Base-by-base conservation (phyloP, 202 grass and related monocot species). In the Saccharum hybrid region DNA sequence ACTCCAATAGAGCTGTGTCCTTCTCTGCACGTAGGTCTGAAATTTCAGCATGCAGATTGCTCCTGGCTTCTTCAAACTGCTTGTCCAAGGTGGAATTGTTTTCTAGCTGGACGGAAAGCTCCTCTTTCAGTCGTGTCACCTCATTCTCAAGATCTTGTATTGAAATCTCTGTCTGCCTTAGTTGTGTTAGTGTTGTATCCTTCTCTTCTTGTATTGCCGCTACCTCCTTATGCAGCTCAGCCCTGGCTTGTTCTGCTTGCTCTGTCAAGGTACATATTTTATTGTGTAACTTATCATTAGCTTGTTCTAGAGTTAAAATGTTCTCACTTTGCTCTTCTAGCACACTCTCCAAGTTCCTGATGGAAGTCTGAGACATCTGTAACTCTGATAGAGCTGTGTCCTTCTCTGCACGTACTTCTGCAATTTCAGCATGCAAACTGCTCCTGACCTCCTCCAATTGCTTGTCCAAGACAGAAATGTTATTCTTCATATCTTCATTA, bases 381-480 rank as follows among this genome's bases (percentile, higher is more conserved):
- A 89, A 86, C 67, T 97, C 82, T 48, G 59, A 66, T 52, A 75
- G 49, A 66, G 72, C 33, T 88, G 64, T 41, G 15, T 83, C 81
- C 34, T 93, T 92, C 68, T 92, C 84, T 54, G 61, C 66, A 72
- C 52, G 56, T 80, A 91, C 49, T 82, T 74, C 43, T 46, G 39
- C 72, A 87, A 91, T 88, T 71, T 89, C 85, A 63, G 76, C 84
- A 70, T 70, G 80, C 62, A 89, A 34, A 79, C 82, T 93, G 57
- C 63, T 85, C 77, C 80, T 86, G 31, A 52, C 56, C 74, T 90
- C 83, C 46, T 90, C 80, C 64, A 88, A 43, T 46, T 94, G 78
- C 28, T 73, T 77, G 3, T 78, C 61, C 66, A 89, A 49, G 13
- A 36, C 60, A 78, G 80, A 45, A 75, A 74, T 86, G 21, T 19